Evolutionary conservation across 805 yeast species (phyloP).

Genomic region (Barnettozyma sp.): DNA sequence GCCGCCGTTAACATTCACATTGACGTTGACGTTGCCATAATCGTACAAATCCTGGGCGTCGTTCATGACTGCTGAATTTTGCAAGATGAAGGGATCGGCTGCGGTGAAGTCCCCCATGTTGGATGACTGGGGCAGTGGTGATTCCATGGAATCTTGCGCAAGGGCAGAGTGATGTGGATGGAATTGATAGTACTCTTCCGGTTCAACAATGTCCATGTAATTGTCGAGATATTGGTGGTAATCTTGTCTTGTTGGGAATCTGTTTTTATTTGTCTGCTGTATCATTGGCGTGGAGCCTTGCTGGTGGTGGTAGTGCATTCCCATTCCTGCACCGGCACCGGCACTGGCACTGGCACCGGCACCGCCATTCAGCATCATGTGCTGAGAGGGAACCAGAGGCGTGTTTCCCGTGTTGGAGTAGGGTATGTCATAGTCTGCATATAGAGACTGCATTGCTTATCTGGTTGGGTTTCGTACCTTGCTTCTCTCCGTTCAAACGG

Average conservation of each 20-base stretch:
- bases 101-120: no score
- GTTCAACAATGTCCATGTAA: constrained; percentile 3
- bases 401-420: no score
- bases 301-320: constrained; percentile 9
- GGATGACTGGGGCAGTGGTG: no score
- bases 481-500: no score
- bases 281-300: neutral
- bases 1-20: neutral
- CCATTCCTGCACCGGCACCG: no score
- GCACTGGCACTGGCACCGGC: no score
- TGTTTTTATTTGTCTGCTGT: constrained; percentile 3
- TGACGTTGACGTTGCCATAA: neutral
- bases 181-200: constrained; percentile 8
- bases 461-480: constrained; percentile 8
- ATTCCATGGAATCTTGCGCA: no score
- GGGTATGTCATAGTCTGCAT: constrained; percentile 21
- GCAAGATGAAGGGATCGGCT: no score
- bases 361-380: constrained; percentile 21
- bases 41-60: constrained; percentile 2
- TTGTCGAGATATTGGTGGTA: constrained; percentile 13
- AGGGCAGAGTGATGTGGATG: no score
- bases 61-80: no score
- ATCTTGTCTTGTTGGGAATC: constrained; percentile 14
- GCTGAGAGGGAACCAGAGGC: constrained; percentile 23
- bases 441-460: constrained; percentile 21